These are phyloP conservation scores for Nicotiana noctiflora DNA, from an alignment of 257 asterid species.

Conservation along the genomic window DNA sequence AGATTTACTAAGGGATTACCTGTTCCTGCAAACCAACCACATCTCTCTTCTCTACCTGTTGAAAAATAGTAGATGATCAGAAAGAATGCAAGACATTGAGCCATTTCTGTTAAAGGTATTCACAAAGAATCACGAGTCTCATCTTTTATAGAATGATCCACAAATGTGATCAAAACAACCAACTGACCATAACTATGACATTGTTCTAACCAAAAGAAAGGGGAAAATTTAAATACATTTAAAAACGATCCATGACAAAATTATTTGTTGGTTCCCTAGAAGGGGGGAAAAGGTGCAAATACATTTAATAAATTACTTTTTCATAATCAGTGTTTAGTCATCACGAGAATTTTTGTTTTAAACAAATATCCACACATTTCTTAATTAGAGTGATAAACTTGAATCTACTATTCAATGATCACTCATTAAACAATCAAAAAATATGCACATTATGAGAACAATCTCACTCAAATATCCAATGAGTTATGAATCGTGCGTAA, in stretches of 20 bases:
- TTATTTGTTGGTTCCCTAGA: background rate
- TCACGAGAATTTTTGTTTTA: no score
- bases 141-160: background rate
- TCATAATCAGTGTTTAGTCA: no score
- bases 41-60: slow-evolving; percentile 91
- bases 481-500: no score
- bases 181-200: background rate
- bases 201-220: background rate
- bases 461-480: no score
- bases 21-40: slow-evolving; percentile 89
- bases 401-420: no score
- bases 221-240: background rate
- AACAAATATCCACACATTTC: no score
- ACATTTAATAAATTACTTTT: no score
- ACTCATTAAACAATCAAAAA: no score
- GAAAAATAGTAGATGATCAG: slow-evolving; percentile 18
- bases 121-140: background rate
- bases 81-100: background rate
- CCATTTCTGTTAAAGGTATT: slow-evolving; percentile 1
- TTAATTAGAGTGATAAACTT: no score
- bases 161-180: background rate
- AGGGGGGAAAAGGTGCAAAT: no score
- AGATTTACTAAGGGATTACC: slow-evolving; percentile 30
- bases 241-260: background rate
- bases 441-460: no score